Evolutionary conservation across 2,329 filamentous ascomycete species (phyloP).

Genomic region (Hymenoscyphus infarciens): DNA sequence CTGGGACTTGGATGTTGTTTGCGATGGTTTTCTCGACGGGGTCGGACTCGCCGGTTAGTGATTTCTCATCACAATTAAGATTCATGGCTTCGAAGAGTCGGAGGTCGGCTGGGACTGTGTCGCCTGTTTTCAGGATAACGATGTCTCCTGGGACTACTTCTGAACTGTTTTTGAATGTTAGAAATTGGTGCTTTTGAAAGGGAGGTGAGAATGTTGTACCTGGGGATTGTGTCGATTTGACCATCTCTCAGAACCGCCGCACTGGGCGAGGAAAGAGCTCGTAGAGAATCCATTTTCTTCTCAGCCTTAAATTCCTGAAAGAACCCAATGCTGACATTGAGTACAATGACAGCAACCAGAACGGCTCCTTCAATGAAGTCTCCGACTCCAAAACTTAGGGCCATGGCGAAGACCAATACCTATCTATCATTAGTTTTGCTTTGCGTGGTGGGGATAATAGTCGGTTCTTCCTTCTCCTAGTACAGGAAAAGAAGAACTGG

Average conservation of each 20-base stretch:
- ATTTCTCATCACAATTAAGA: slow-evolving; percentile 77
- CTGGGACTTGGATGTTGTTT: slow-evolving; percentile 39
- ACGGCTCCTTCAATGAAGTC: slow-evolving; percentile 58
- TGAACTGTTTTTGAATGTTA: slow-evolving; percentile 36
- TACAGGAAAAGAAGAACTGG: no score
- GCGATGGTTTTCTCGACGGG: slow-evolving; percentile 77
- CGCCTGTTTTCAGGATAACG: slow-evolving; percentile 85
- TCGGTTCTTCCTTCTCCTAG: no score
- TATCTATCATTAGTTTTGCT: slow-evolving; percentile 39
- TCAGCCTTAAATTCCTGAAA: slow-evolving; percentile 58
- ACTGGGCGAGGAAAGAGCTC: slow-evolving; percentile 52
- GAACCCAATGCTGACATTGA: slow-evolving; percentile 57
- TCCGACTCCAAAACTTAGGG: slow-evolving; percentile 45
- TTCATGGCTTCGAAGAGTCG: slow-evolving; percentile 54
- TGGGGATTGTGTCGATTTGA: slow-evolving; percentile 39
- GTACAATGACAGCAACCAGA: slow-evolving; percentile 54
- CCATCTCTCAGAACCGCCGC: slow-evolving; percentile 55
- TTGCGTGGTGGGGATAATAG: no score
- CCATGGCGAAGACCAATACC: slow-evolving; percentile 38
- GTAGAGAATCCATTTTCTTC: slow-evolving; percentile 55
- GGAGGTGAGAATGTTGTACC: slow-evolving; percentile 12
- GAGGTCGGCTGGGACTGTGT: slow-evolving; percentile 93
- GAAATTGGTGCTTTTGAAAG: not conserved
- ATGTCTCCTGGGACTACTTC: slow-evolving; percentile 73
- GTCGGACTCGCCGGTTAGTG: slow-evolving; percentile 96